Evolutionary conservation across 306 rosid genomes (phyloP).

Genomic region (Abrus pulchellus): DNA sequence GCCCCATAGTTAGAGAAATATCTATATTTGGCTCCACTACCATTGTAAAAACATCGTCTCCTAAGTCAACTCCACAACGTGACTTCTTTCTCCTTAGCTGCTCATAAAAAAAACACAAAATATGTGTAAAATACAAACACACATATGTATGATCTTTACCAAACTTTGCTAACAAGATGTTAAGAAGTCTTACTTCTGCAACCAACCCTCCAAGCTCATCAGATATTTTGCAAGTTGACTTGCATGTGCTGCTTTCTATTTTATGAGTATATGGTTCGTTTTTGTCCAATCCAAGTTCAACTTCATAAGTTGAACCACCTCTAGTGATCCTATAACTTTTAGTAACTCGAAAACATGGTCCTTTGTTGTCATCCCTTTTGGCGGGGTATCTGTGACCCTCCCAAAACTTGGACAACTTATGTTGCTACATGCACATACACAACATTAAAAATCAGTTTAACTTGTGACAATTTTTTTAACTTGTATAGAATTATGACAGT

Average conservation of each 20-base stretch:
- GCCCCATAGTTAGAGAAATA: slow-evolving; percentile 69
- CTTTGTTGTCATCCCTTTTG: slow-evolving; percentile 48
- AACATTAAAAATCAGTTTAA: background rate
- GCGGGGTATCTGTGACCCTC: slow-evolving; percentile 67
- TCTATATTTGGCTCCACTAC: slow-evolving; percentile 73
- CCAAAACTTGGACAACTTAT: slow-evolving; percentile 59
- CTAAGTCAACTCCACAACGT: slow-evolving; percentile 67
- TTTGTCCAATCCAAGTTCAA: slow-evolving; percentile 60
- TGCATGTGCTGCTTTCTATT: slow-evolving; percentile 58
- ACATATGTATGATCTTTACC: background rate
- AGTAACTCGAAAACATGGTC: slow-evolving; percentile 62
- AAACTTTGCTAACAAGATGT: slow-evolving; percentile 27
- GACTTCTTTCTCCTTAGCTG: slow-evolving; percentile 77
- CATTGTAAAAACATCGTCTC: slow-evolving; percentile 78
- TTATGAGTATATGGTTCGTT: slow-evolving; percentile 55
- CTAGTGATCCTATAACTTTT: slow-evolving; percentile 50
- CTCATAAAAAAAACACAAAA: slow-evolving; percentile 7
- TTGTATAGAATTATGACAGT: no score
- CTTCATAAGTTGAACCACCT: slow-evolving; percentile 59
- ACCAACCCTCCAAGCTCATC: slow-evolving; percentile 60
- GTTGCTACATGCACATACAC: slow-evolving; percentile 49
- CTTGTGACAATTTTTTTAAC: no score
- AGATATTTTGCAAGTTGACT: slow-evolving; percentile 61
- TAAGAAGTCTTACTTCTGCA: slow-evolving; percentile 63
- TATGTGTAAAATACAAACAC: background rate